phyloP scores from a whole-genome alignment of 176 grass and related monocot genomes.

The Cenchrus purpureus region DNA sequence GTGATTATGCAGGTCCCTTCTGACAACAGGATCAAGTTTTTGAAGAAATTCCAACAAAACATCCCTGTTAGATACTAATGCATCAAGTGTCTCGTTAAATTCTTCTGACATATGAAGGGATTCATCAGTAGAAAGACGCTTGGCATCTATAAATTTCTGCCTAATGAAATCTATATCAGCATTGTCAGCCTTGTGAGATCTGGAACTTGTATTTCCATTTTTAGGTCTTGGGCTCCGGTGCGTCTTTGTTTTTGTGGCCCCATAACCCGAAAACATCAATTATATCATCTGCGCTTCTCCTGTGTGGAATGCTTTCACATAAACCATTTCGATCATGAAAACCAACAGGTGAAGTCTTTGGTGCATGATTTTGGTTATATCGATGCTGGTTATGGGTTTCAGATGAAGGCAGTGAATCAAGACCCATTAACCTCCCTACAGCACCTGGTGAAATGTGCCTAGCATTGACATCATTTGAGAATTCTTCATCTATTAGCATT shows the following conservation, averaged over 20 bases:
- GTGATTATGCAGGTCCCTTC: conserved; percentile 55
- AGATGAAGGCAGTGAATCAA: conserved; percentile 75
- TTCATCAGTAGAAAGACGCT: conserved; percentile 71
- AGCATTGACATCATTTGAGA: conserved; percentile 70
- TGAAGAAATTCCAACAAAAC: conserved; percentile 84
- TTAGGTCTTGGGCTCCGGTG: conserved; percentile 48
- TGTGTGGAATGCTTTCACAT: conserved; percentile 44
- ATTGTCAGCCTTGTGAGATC: conserved; percentile 38
- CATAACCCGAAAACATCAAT: conserved; percentile 94
- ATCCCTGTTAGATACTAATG: conserved; percentile 76
- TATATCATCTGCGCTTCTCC: conserved; percentile 60
- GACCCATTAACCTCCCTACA: conserved; percentile 92
- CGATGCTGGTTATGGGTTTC: conserved; percentile 42
- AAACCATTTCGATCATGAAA: conserved; percentile 57
- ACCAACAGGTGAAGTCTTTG: conserved; percentile 39
- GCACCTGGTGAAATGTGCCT: conserved; percentile 78
- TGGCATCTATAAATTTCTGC: conserved; percentile 83
- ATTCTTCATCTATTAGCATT: conserved; percentile 86
- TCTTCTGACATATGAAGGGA: conserved; percentile 72
- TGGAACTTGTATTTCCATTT: conserved; percentile 45
- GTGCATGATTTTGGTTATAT: conserved; percentile 35
- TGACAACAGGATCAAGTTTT: conserved; percentile 65
- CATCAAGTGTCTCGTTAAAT: conserved; percentile 80
- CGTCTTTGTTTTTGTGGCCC: conserved; percentile 63
- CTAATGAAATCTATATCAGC: conserved; percentile 70